Evolutionary conservation across 2,329 filamentous ascomycete species (phyloP), one percentile per base, ranked within the genome.

Genomic region (Sphaerulina populicola): DNA sequence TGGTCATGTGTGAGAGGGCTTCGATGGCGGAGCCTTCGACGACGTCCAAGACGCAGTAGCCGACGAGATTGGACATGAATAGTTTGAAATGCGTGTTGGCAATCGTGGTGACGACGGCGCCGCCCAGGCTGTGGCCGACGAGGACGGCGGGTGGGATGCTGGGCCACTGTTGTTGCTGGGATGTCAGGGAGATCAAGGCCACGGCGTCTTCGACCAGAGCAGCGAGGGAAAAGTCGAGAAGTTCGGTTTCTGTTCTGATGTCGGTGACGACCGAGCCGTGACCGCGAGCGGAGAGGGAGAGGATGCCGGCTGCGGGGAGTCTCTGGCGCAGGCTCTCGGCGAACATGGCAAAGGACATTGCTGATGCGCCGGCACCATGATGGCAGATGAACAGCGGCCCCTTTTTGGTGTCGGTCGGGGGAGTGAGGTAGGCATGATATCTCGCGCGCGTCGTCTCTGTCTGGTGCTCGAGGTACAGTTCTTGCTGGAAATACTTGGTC

Each of bases 1-100:
- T 85, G 59, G 93, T 85, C 93, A 98, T 98, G 68, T 86, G 90
- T 68, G 89, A 83, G 47, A 98, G 76, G 2, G 93, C 91, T 67
- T 97, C 93, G 69, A 98, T 91, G 31, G 93, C 93, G 0, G 88
- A 94, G 9, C 93, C 79, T 70, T 98, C 93, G 27, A 98, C 93
- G 4, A 98, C 88, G 69, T 98, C 93, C 12, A 98, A 75, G 6
- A 97, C 90, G 3, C 83, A 87, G 69, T 91, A 95, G 15, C 88
- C 93, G 12, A 97, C 74, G 1, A 97, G 68, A 23, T 82, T 77
- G 35, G 71, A 68, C 1, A 85, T 86, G 33, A 95, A 72, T 9
- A 57, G 39, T 33, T 55, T 55, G 45, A 53, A 60, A 36, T 75
- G 72, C 1, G 80, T 80, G 14, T 76, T 77, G 63, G 79, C 81